A percentile compares a stretch with the other conserved stretches of the same genome.
These are phyloP conservation scores for Flaveria trinervia DNA, from an alignment of 129 eudicot species.

Conservation along the genomic window DNA sequence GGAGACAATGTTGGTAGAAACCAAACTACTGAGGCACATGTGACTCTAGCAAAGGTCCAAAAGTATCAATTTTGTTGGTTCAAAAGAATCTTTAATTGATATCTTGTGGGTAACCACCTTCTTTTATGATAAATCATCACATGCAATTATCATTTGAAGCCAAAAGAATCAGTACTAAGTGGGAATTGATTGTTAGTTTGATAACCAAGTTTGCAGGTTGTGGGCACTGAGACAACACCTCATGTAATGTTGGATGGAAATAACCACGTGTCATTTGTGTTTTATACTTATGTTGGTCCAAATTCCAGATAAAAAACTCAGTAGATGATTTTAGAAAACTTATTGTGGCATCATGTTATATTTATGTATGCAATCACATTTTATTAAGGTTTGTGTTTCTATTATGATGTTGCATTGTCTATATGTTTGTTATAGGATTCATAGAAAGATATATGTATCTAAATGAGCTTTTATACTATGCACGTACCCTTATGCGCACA, in stretches of 20 bases:
- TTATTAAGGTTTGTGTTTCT: background rate
- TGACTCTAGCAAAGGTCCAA: constrained; percentile 4
- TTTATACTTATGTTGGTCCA: background rate
- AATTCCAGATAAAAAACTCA: background rate
- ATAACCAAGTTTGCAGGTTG: constrained; percentile 22
- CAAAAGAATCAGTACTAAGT: constrained; percentile 1
- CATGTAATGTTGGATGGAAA: constrained; percentile 18
- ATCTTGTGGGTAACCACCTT: constrained; percentile 32
- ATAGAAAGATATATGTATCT: background rate
- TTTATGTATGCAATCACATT: too few species aligned
- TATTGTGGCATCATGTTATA: too few species aligned
- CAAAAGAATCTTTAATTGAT: constrained; percentile 16
- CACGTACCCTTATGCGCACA: background rate
- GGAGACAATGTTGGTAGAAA: background rate
- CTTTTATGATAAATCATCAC: constrained; percentile 15
- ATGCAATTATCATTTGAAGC: constrained; percentile 25
- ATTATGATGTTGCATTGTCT: constrained; percentile 17
- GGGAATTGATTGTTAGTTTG: constrained; percentile 24
- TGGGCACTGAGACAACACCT: constrained; percentile 21
- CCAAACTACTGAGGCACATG: constrained; percentile 19
- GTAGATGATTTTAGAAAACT: too few species aligned
- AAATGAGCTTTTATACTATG: background rate
- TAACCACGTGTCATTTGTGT: constrained; percentile 9
- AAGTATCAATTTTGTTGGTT: constrained; percentile 22
- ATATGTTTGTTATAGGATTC: background rate